Conservation (phyloP, 2,329 filamentous ascomycete genomes). For the Exophiala dermatitidis region DNA sequence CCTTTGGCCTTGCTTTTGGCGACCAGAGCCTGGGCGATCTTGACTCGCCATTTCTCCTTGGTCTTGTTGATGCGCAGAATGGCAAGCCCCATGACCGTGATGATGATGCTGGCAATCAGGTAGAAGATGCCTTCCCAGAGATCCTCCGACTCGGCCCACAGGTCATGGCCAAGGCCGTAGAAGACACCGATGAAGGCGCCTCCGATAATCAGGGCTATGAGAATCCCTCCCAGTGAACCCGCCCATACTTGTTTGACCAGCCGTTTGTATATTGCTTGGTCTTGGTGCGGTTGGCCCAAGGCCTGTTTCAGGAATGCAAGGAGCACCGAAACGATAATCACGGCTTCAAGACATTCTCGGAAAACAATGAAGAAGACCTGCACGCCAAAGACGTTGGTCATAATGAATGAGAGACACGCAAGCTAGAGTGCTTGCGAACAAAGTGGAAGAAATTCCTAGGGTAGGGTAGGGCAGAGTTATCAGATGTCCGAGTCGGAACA, state of each 20-base stretch:
- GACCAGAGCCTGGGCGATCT: conserved; percentile 65
- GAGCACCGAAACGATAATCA: conserved; percentile 79
- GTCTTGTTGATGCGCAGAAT: conserved; percentile 75
- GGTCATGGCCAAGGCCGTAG: conserved; percentile 60
- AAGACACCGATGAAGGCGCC: conserved; percentile 64
- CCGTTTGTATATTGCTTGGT: conserved; percentile 58
- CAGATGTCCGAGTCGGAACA: too few relatives aligned
- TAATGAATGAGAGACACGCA: conserved; percentile 37
- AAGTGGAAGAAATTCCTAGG: neutral
- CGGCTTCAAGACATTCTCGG: conserved; percentile 73
- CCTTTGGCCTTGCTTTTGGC: conserved; percentile 39
- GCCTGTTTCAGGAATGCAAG: conserved; percentile 79
- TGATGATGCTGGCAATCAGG: conserved; percentile 68
- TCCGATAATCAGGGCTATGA: conserved; percentile 59
- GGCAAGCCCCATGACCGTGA: conserved; percentile 71
- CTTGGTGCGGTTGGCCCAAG: conserved; percentile 54
- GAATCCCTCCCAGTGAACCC: conserved; percentile 56
- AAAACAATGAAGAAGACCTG: conserved; percentile 89
- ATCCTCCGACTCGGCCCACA: conserved; percentile 62
- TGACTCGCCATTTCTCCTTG: conserved; percentile 76
- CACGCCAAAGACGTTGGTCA: conserved; percentile 65
- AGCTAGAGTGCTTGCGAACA: conserved; percentile 32
- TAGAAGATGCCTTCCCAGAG: conserved; percentile 76
- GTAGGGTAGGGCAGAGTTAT: neutral
- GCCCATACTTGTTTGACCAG: conserved; percentile 65